These are phyloP conservation scores for Sporodiniella umbellata DNA, from an alignment of 371 early-diverging fungal genomes.

Conservation along the genomic window DNA sequence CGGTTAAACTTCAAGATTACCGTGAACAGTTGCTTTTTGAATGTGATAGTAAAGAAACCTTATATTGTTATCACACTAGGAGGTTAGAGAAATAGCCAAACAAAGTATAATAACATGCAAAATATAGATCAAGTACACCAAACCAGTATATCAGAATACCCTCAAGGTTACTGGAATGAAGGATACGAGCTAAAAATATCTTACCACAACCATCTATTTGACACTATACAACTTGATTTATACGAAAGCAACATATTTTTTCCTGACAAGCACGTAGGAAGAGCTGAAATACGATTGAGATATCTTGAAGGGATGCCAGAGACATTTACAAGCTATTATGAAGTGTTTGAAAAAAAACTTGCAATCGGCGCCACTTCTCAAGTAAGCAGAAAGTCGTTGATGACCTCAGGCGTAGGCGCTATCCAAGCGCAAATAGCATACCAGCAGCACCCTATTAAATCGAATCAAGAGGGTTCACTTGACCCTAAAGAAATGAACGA, in stretches of 20 bases:
- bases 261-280: slow-evolving; percentile 63
- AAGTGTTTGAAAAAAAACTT: slow-evolving; percentile 63
- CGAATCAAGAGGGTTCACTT: background rate
- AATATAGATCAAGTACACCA: slow-evolving; percentile 58
- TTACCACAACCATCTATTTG: slow-evolving; percentile 75
- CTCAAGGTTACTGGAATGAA: slow-evolving; percentile 68
- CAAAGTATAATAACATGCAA: background rate
- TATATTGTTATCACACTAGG: slow-evolving; percentile 35
- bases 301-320: slow-evolving; percentile 66
- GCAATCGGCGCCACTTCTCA: slow-evolving; percentile 58
- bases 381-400: slow-evolving; percentile 47
- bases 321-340: slow-evolving; percentile 66
- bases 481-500: slow-evolving; percentile 16
- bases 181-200: slow-evolving; percentile 69
- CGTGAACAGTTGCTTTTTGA: slow-evolving; percentile 28
- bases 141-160: slow-evolving; percentile 56
- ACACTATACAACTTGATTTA: slow-evolving; percentile 63
- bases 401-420: slow-evolving; percentile 62
- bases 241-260: slow-evolving; percentile 60
- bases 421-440: slow-evolving; percentile 62
- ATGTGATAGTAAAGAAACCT: slow-evolving; percentile 28
- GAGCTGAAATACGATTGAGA: slow-evolving; percentile 65
- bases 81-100: slow-evolving; percentile 13
- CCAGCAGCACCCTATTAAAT: slow-evolving; percentile 35
- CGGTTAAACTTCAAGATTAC: slow-evolving; percentile 14